Evolutionary conservation across 331 rosid species (phyloP), one percentile per base, ranked within the genome.

Genomic region (Erythrophleum ivorense): DNA sequence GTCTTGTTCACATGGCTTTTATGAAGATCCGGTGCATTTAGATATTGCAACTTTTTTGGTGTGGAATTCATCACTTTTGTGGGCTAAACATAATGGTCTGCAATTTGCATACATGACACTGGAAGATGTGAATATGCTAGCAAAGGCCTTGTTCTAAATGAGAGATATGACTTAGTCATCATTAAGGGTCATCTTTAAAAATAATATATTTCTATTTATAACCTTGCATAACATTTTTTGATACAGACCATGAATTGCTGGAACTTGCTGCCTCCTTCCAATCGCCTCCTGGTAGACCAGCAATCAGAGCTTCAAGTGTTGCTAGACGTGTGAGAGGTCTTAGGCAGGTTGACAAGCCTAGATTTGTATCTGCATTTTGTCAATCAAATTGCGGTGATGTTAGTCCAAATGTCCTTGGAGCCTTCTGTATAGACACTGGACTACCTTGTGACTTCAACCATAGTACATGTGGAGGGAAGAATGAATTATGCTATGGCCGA

Each of bases 311-410:
- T 59, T 82, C 55, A 24, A 92, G 92, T 79, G 86, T 85, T 81
- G 89, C 94, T 53, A 89, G 84, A 77, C 95, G 97, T 59, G 97
- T 94, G 79, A 90, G 98, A 81, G 85, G 88, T 81, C 83, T 76
- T 31, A 83, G 84, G 89, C 87, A 87, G 74, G 91, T 70, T 84
- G 88, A 82, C 78, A 87, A 83, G 83, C 94, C 97, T 76, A 78
- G 55, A 76, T 94, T 94, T 87, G 97, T 92, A 31, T 89, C 98
- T 78, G 98, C 94, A 63, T 94, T 94, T 84, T 94, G 98, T 77
- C 98, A 94, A 79, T 86, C 98, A 14, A 94, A 94, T 81, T 92
- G 95, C 75, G 98, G 98, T 74, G 98, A 94, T 88, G 98, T 94
- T 77, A 94, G 97, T 85, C 97, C 98, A 65, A 94, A 94, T 81